A percentile compares a stretch with the other conserved stretches of the same genome.
phyloP scores from a whole-genome alignment of 768 basidiomycete genomes.

The Suillus sp. region DNA sequence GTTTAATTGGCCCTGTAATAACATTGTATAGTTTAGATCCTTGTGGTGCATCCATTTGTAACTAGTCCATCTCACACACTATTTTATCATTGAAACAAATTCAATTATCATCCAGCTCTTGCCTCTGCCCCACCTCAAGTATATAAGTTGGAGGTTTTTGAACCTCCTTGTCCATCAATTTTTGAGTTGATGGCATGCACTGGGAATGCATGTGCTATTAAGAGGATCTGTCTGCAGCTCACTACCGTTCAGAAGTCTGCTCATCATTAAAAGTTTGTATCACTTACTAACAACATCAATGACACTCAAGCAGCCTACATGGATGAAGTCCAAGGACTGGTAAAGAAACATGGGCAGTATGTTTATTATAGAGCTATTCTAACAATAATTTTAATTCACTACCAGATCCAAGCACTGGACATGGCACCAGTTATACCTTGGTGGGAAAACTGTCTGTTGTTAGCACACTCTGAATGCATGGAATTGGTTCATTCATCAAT shows the following conservation, averaged over 20 bases:
- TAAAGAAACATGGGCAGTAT: constrained; percentile 1
- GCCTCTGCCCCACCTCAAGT: not conserved
- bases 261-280: not conserved
- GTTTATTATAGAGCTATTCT: not conserved
- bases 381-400: not conserved
- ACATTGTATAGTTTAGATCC: not conserved
- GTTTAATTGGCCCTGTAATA: not conserved
- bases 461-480: not conserved
- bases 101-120: not conserved
- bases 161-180: not conserved
- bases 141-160: not conserved
- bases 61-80: not conserved
- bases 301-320: not conserved
- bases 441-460: not conserved
- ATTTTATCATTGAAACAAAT: not conserved
- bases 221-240: not conserved
- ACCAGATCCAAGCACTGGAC: not conserved
- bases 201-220: not conserved
- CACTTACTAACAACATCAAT: constrained; percentile 5
- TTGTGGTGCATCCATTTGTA: not conserved
- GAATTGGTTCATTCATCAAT: not conserved
- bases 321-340: not conserved
- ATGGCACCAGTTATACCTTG: not conserved
- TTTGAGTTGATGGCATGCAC: not conserved
- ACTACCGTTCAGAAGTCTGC: not conserved